Percentiles rank a stretch among this genome's conserved stretches.
Evolutionary conservation across 2,329 filamentous ascomycete genomes (phyloP).

Genomic region (Sporothrix pallida): DNA sequence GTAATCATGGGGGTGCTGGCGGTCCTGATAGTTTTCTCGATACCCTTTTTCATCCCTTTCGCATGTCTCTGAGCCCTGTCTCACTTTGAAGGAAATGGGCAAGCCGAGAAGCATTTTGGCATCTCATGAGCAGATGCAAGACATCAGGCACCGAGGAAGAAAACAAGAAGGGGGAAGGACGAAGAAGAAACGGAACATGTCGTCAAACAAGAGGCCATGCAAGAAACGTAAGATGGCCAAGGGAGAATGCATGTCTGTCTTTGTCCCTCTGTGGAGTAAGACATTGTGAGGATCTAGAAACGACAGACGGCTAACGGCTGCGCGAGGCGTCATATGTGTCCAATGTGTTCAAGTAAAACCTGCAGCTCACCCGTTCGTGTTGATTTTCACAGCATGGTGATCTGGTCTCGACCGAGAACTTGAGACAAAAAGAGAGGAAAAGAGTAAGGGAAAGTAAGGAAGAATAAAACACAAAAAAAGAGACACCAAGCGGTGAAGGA

Average conservation of each 20-base stretch:
- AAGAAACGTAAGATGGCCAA: neutral
- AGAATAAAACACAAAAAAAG: neutral
- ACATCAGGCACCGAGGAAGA: too few relatives aligned
- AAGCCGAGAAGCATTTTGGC: neutral
- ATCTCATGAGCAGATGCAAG: too few relatives aligned
- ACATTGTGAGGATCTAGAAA: neutral
- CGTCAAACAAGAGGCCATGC: neutral
- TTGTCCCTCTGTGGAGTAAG: neutral
- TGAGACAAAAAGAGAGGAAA: neutral
- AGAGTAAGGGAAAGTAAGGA: neutral
- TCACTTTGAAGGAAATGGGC: constrained; percentile 11
- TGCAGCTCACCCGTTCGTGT: neutral
- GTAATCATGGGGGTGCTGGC: neutral
- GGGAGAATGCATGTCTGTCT: constrained; percentile 2
- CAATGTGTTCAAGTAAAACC: neutral
- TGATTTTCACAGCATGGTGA: neutral
- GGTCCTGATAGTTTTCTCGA: neutral
- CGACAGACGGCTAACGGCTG: neutral
- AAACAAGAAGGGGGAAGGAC: neutral
- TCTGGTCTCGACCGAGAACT: neutral
- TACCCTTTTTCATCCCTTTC: neutral
- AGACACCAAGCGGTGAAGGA: neutral
- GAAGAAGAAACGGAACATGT: neutral
- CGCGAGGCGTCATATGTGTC: neutral
- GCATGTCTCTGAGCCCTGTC: constrained; percentile 1